phyloP scores from a whole-genome alignment of 1,284 basidiomycete species.

The Tylopilus sp. region DNA sequence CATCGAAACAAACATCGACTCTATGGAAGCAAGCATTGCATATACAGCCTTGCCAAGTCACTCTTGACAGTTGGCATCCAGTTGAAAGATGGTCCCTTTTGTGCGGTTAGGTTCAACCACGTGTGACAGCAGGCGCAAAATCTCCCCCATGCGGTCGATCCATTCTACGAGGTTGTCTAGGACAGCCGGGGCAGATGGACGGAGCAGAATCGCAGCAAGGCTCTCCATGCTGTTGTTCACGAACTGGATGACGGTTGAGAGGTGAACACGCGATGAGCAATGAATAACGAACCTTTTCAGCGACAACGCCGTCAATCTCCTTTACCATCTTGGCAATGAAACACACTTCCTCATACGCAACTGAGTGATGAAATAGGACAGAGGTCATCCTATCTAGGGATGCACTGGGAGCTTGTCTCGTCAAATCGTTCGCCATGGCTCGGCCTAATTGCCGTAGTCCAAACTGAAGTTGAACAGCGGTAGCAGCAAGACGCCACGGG shows the following conservation, averaged over 20 bases:
- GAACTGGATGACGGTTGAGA: constrained; percentile 60
- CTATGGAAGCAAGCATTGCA: constrained; percentile 54
- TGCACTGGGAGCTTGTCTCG: constrained; percentile 61
- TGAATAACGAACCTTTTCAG: constrained; percentile 64
- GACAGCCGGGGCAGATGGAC: constrained; percentile 41
- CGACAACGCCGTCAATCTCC: constrained; percentile 72
- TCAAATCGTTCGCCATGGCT: constrained; percentile 66
- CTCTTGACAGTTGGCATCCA: constrained; percentile 68
- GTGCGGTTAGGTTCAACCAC: constrained; percentile 71
- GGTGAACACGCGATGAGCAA: neutral
- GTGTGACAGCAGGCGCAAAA: constrained; percentile 75
- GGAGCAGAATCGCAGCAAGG: constrained; percentile 67
- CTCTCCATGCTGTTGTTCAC: constrained; percentile 79
- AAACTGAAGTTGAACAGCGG: constrained; percentile 81
- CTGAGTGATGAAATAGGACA: constrained; percentile 75
- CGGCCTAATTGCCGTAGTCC: constrained; percentile 77
- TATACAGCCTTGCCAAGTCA: constrained; percentile 61
- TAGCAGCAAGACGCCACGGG: constrained; percentile 86
- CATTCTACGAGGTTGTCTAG: constrained; percentile 48
- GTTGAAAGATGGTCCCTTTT: constrained; percentile 51
- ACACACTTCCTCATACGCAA: constrained; percentile 80
- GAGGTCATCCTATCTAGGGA: constrained; percentile 73
- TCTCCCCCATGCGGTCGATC: constrained; percentile 70
- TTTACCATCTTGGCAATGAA: constrained; percentile 83
- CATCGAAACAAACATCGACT: constrained; percentile 46